phyloP scores from a whole-genome alignment of 805 yeast species.

The Metschnikowia lachancei region DNA sequence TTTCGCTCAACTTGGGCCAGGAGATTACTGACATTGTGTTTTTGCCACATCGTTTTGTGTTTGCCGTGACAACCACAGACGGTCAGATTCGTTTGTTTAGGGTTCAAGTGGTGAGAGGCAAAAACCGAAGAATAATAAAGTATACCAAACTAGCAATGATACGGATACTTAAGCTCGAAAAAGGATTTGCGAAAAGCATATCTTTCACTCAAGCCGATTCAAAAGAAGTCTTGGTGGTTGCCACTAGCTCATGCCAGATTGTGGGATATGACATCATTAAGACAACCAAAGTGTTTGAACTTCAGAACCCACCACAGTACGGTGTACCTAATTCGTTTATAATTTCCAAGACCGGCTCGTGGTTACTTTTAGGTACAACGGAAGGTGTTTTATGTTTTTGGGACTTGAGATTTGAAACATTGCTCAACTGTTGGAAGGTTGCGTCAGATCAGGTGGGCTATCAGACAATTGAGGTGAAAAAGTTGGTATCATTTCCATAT shows the following conservation, averaged over 20 bases:
- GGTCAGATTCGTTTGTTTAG: constrained; percentile 43
- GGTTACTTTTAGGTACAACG: constrained; percentile 74
- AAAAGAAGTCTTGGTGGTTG: constrained; percentile 44
- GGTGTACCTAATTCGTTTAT: constrained; percentile 66
- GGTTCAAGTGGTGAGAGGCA: constrained; percentile 35
- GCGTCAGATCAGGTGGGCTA: constrained; percentile 30
- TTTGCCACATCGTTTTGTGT: constrained; percentile 52
- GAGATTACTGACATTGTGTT: constrained; percentile 50
- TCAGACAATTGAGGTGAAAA: constrained; percentile 42
- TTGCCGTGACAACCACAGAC: constrained; percentile 53
- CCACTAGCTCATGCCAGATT: constrained; percentile 54
- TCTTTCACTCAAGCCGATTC: constrained; percentile 40
- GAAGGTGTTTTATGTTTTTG: constrained; percentile 74
- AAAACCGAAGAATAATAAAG: constrained; percentile 31
- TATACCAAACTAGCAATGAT: constrained; percentile 23
- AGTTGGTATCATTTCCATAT: constrained; percentile 45
- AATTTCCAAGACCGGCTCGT: constrained; percentile 50
- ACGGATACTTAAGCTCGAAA: constrained; percentile 16
- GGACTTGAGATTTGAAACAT: constrained; percentile 70
- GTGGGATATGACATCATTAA: constrained; percentile 56
- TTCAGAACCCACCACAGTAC: constrained; percentile 57
- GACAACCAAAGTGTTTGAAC: constrained; percentile 40
- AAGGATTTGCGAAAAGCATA: constrained; percentile 45
- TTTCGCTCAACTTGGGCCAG: constrained; percentile 46
- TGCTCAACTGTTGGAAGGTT: constrained; percentile 62